These are phyloP conservation scores for Paragyromitra xinjiangensis DNA, from an alignment of 495 filamentous ascomycete genomes.

Conservation along the genomic window DNA sequence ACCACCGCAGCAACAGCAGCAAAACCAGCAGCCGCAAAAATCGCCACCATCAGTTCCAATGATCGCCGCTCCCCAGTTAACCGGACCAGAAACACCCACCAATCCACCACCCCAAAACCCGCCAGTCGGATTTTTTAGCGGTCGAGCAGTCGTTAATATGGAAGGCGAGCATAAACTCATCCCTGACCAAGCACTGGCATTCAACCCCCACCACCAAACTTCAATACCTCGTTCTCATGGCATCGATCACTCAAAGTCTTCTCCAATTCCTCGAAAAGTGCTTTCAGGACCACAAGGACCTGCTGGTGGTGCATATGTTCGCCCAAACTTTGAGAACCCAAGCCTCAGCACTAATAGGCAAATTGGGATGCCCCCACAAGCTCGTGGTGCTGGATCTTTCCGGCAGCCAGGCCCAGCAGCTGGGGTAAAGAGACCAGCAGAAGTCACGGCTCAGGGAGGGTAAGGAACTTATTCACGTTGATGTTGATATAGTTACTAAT, in stretches of 20 bases:
- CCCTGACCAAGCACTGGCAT: conserved; percentile 45
- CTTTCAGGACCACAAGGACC: conserved; percentile 40
- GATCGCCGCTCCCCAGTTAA: conserved; percentile 42
- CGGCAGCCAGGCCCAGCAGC: conserved; percentile 48
- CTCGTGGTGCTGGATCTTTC: conserved; percentile 48
- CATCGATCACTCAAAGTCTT: conserved; percentile 57
- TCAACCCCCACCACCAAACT: conserved; percentile 55
- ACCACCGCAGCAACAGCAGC: conserved; percentile 19
- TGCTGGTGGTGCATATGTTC: conserved; percentile 38
- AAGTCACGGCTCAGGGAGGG: conserved; percentile 26
- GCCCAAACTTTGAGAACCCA: conserved; percentile 55
- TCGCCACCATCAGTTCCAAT: conserved; percentile 20
- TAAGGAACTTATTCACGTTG: background rate
- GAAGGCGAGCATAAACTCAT: conserved; percentile 49
- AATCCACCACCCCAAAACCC: conserved; percentile 41
- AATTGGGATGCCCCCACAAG: conserved; percentile 55
- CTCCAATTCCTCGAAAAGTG: conserved; percentile 52
- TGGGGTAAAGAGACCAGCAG: conserved; percentile 52
- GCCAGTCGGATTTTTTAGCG: conserved; percentile 54
- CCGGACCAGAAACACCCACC: conserved; percentile 42
- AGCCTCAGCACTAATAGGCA: conserved; percentile 46
- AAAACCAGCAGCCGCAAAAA: conserved; percentile 20
- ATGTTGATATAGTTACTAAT: conserved; percentile 6
- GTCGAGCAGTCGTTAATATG: conserved; percentile 49
- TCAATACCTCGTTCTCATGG: conserved; percentile 56